Evolutionary conservation across 441 rosid species (phyloP).

Genomic region (Kokia cookei): DNA sequence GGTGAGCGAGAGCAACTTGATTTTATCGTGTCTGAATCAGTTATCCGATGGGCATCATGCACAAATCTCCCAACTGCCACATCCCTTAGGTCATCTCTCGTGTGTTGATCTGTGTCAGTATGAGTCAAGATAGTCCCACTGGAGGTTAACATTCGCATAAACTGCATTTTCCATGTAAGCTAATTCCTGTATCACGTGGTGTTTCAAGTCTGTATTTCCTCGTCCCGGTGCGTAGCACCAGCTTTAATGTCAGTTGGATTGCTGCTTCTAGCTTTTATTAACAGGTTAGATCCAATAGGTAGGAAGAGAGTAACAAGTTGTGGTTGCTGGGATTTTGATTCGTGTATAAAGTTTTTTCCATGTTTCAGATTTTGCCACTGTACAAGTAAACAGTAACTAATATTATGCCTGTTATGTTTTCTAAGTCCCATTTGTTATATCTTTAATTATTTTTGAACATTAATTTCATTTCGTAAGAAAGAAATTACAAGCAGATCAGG

Average conservation of each 20-base stretch:
- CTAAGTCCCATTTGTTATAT: neutral
- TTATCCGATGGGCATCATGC: conserved; percentile 71
- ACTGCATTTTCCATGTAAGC: neutral
- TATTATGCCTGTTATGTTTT: neutral
- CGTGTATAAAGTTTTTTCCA: conserved; percentile 20
- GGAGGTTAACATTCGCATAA: neutral
- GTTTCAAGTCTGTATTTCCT: neutral
- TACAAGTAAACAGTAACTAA: neutral
- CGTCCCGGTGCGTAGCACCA: neutral
- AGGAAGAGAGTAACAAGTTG: neutral
- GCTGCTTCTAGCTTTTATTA: neutral
- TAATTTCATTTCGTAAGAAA: too few relatives aligned
- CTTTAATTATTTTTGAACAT: neutral
- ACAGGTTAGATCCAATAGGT: neutral
- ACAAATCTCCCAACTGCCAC: conserved; percentile 44
- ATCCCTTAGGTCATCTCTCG: conserved; percentile 49
- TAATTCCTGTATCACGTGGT: conserved; percentile 5
- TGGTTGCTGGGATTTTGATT: conserved; percentile 9
- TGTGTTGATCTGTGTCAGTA: conserved; percentile 33
- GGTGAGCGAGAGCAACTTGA: conserved; percentile 51
- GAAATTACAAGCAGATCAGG: too few relatives aligned
- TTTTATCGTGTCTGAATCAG: conserved; percentile 43
- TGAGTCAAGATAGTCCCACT: neutral
- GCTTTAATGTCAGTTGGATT: conserved; percentile 13
- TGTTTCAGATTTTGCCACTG: neutral